Percentiles rank a stretch among this genome's conserved stretches.
phyloP scores from a whole-genome alignment of 1,139 yeast genomes.

The Maudiozyma humilis region DNA sequence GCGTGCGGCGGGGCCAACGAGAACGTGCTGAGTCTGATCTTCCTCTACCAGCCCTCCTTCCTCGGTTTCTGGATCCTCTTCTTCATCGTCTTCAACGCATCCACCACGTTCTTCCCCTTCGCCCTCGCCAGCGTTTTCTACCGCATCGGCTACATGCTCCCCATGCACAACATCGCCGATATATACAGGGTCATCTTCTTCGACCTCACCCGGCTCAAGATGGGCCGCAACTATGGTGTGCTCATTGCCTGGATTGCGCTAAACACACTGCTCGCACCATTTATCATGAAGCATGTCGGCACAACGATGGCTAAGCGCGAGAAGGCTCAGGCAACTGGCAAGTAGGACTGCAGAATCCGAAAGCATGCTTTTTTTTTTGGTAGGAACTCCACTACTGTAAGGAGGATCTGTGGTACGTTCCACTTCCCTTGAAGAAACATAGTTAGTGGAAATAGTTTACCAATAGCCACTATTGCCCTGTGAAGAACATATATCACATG shows the following conservation, averaged over 20 bases:
- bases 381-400: too few species aligned
- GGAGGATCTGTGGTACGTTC: too few species aligned
- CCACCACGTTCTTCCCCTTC: constrained; percentile 56
- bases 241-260: constrained; percentile 51
- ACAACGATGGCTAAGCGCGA: constrained; percentile 25
- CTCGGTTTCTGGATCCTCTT: constrained; percentile 53
- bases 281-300: constrained; percentile 34
- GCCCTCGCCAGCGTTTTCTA: constrained; percentile 46
- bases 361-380: too few species aligned
- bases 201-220: constrained; percentile 44
- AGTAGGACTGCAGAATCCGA: too few species aligned
- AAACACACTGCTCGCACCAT: constrained; percentile 40
- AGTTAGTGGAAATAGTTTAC: too few species aligned
- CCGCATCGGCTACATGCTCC: constrained; percentile 58
- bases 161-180: constrained; percentile 52
- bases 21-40: constrained; percentile 42
- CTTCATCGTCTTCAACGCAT: constrained; percentile 51
- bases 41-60: constrained; percentile 41
- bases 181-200: constrained; percentile 50
- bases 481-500: too few species aligned
- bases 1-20: constrained; percentile 63
- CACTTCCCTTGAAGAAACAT: too few species aligned
- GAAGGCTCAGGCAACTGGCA: too few species aligned
- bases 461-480: too few species aligned
- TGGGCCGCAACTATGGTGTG: constrained; percentile 54